phyloP scores from a whole-genome alignment of 148 eudicot species.

The Rhododendron simsii region DNA sequence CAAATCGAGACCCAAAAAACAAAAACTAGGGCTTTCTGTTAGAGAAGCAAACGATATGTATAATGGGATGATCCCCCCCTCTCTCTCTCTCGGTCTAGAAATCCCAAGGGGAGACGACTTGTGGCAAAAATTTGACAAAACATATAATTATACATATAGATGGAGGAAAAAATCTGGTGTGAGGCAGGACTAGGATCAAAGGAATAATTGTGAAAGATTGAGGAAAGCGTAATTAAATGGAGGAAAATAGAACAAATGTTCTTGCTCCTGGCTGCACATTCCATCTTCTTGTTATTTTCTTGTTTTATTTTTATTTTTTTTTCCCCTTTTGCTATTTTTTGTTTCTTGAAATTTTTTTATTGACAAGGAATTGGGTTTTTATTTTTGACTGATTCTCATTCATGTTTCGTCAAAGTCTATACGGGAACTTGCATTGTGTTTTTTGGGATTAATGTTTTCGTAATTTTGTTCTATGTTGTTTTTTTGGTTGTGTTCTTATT shows the following conservation, averaged over 20 bases:
- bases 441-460: neutral
- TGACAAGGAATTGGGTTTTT: neutral
- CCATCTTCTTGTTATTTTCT: slow-evolving; percentile 11
- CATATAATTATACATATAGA: slow-evolving; percentile 10
- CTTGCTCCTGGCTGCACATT: slow-evolving; percentile 2
- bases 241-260: neutral
- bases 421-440: neutral
- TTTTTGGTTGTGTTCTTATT: neutral
- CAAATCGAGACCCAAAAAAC: neutral
- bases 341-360: neutral
- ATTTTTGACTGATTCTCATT: neutral
- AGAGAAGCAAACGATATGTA: neutral
- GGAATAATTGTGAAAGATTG: neutral
- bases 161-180: slow-evolving; percentile 10
- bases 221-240: slow-evolving; percentile 5
- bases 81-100: neutral
- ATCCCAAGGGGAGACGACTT: neutral
- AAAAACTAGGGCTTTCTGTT: slow-evolving; percentile 22
- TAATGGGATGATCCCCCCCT: neutral
- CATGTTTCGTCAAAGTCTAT: neutral
- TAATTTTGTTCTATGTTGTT: neutral
- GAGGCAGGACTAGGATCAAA: neutral
- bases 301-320: neutral
- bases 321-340: neutral
- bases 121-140: neutral